phyloP scores from a whole-genome alignment of 352 stramenopile genomes.

The Blastocystis sp. region DNA sequence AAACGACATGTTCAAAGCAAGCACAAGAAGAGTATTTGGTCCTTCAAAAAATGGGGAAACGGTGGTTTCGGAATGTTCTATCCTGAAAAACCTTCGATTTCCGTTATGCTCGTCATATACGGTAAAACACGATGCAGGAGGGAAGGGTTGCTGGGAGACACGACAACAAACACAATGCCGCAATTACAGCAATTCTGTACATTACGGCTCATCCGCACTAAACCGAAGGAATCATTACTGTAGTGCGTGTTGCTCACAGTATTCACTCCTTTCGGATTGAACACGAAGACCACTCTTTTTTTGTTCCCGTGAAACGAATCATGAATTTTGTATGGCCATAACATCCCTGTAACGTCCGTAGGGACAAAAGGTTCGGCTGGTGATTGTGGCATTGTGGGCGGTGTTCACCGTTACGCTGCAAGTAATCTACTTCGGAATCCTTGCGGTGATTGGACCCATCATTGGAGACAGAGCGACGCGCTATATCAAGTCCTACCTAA shows the following conservation, averaged over 20 bases:
- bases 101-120: not conserved
- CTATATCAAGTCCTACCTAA: conserved; percentile 34
- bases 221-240: not conserved
- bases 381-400: conserved; percentile 20
- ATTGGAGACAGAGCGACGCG: conserved; percentile 31
- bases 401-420: not conserved
- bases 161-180: not conserved
- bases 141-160: not conserved
- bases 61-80: not conserved
- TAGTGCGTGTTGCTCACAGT: not conserved
- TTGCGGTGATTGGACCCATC: not conserved
- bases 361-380: not conserved
- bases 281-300: not conserved
- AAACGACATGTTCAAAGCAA: conserved; percentile 43
- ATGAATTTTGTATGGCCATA: conserved; percentile 41
- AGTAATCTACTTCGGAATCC: not conserved
- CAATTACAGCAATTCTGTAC: not conserved
- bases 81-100: not conserved
- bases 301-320: conserved; percentile 14
- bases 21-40: not conserved
- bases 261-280: not conserved
- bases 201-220: not conserved
- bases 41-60: conserved; percentile 33
- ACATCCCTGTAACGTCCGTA: not conserved
- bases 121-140: not conserved